Evolutionary conservation across 164 flowering plant species (phyloP).

Genomic region (Dillenia turbinata): DNA sequence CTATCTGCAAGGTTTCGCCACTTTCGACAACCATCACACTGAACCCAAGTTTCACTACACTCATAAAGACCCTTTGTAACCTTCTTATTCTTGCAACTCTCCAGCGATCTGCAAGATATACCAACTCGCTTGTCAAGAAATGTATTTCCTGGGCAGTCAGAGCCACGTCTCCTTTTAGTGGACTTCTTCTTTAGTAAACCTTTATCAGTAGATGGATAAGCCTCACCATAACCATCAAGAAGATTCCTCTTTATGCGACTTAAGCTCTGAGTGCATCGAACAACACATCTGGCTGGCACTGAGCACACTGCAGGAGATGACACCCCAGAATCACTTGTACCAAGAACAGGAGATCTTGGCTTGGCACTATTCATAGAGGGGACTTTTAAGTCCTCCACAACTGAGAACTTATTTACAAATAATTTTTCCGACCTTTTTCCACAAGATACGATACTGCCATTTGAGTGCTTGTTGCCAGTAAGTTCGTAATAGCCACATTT

Average conservation of each 20-base stretch:
- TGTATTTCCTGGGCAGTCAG: conserved; percentile 6
- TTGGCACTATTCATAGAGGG: conserved; percentile 30
- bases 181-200: conserved; percentile 17
- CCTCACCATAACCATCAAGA: conserved; percentile 33
- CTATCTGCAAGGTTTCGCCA: conserved; percentile 69
- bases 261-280: conserved; percentile 40
- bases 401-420: conserved; percentile 27
- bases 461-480: conserved; percentile 19
- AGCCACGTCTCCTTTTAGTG: conserved; percentile 14
- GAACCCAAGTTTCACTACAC: conserved; percentile 75
- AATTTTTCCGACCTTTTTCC: conserved; percentile 34
- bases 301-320: conserved; percentile 18
- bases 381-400: conserved; percentile 9
- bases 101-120: conserved; percentile 10
- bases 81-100: conserved; percentile 17
- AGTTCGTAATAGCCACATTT: conserved; percentile 91
- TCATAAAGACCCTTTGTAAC: conserved; percentile 19
- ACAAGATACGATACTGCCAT: conserved; percentile 15
- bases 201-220: conserved; percentile 12
- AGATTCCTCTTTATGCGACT: conserved; percentile 59
- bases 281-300: conserved; percentile 15
- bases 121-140: conserved; percentile 13
- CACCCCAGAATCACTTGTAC: conserved; percentile 17
- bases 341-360: conserved; percentile 17
- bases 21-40: conserved; percentile 85